A percentile compares a stretch with the other conserved stretches of the same genome.
Conservation (phyloP, 2,329 filamentous ascomycete genomes). For the Arthrinium puccinioides region DNA sequence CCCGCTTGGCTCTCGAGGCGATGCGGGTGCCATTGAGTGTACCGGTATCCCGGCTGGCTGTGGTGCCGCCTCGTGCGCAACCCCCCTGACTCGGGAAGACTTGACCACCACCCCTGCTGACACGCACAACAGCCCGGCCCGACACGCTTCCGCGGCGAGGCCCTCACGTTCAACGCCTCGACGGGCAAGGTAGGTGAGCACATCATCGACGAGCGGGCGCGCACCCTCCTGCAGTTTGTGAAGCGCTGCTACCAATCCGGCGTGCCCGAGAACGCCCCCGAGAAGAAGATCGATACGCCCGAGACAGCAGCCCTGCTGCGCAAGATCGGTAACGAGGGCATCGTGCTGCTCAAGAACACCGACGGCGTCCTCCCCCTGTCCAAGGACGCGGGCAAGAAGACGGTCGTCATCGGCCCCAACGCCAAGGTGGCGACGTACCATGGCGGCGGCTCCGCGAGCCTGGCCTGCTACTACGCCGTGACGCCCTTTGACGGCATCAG, state of each 20-base stretch:
- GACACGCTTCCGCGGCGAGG: constrained; percentile 41
- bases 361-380: constrained; percentile 54
- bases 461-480: constrained; percentile 58
- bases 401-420: constrained; percentile 50
- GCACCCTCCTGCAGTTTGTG: constrained; percentile 50
- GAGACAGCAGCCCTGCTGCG: constrained; percentile 59
- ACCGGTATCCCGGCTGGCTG: too few species aligned
- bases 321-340: constrained; percentile 58
- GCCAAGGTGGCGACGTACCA: constrained; percentile 50
- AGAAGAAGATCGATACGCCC: constrained; percentile 48
- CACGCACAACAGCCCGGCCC: constrained; percentile 34
- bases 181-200: constrained; percentile 49
- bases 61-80: too few species aligned
- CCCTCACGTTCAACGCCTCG: constrained; percentile 42
- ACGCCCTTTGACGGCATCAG: constrained; percentile 67
- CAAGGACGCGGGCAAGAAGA: constrained; percentile 40
- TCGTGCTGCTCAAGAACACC: constrained; percentile 70
- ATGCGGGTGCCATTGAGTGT: too few species aligned
- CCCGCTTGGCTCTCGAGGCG: too few species aligned
- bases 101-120: too few species aligned
- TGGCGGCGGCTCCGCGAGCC: constrained; percentile 58
- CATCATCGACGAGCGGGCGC: constrained; percentile 50
- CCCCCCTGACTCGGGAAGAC: too few species aligned
- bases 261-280: constrained; percentile 46
- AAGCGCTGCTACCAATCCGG: constrained; percentile 47